These are phyloP conservation scores for Phytophthora pisi DNA, from an alignment of 352 stramenopile genomes.

Conservation along the genomic window DNA sequence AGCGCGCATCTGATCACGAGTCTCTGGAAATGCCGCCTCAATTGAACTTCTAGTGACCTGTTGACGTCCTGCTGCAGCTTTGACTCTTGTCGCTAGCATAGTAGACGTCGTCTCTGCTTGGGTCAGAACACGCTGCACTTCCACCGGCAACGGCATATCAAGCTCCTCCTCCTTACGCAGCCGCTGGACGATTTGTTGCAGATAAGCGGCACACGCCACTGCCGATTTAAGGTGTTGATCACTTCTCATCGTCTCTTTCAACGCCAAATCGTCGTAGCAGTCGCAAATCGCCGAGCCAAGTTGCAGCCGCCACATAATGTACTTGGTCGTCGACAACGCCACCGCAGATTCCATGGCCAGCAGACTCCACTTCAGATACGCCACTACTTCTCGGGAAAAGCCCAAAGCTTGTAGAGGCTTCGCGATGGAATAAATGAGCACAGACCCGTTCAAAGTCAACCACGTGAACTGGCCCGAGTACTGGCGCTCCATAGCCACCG, in stretches of 20 bases:
- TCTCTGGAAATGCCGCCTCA: conserved; percentile 31
- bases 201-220: conserved; percentile 50
- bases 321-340: conserved; percentile 64
- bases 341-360: conserved; percentile 62
- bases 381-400: conserved; percentile 58
- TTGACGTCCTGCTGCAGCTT: conserved; percentile 25
- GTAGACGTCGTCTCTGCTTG: conserved; percentile 46
- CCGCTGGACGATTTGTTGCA: conserved; percentile 41
- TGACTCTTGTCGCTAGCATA: conserved; percentile 43
- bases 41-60: conserved; percentile 36
- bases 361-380: conserved; percentile 69
- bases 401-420: conserved; percentile 52
- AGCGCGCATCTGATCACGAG: conserved; percentile 41
- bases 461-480: conserved; percentile 46
- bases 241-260: conserved; percentile 31
- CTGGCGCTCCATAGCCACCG: conserved; percentile 44
- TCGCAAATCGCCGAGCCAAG: conserved; percentile 57
- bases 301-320: conserved; percentile 69
- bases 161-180: conserved; percentile 81
- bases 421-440: conserved; percentile 60
- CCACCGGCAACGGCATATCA: conserved; percentile 59
- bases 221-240: conserved; percentile 42
- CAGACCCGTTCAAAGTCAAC: conserved; percentile 70
- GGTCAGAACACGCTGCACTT: conserved; percentile 40
- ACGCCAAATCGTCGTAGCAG: conserved; percentile 60